Conservation (phyloP, 176 grass and related monocot species). For the Avena atlantica region DNA sequence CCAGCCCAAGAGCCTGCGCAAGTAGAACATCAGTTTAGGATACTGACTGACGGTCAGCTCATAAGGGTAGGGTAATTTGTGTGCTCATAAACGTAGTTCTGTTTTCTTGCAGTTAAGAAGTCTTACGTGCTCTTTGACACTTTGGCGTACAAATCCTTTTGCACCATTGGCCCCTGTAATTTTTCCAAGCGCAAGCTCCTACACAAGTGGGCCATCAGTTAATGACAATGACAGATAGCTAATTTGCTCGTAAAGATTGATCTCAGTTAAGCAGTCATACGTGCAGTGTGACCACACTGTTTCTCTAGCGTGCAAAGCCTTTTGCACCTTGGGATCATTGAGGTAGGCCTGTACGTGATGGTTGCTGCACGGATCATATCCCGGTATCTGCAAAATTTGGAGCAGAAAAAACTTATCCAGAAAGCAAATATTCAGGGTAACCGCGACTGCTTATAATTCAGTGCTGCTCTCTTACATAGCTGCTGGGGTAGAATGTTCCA, state of each 20-base stretch:
- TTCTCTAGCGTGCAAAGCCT: conserved; percentile 32
- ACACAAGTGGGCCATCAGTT: neutral
- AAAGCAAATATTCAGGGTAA: neutral
- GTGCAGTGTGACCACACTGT: conserved; percentile 28
- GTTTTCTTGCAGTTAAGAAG: too few relatives aligned
- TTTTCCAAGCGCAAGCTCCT: conserved; percentile 33
- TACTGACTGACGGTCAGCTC: too few relatives aligned
- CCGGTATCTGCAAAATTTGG: conserved; percentile 18
- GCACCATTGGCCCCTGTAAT: neutral
- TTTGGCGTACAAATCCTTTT: too few relatives aligned
- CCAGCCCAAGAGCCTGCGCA: too few relatives aligned
- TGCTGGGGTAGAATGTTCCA: neutral
- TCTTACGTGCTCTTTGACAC: too few relatives aligned
- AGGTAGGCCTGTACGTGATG: conserved; percentile 14
- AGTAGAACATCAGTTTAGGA: too few relatives aligned
- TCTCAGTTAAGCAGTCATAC: conserved; percentile 11
- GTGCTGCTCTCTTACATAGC: neutral
- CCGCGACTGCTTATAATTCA: neutral
- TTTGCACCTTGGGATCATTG: conserved; percentile 41
- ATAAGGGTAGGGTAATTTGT: too few relatives aligned
- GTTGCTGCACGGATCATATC: conserved; percentile 35
- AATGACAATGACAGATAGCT: neutral
- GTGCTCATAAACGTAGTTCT: too few relatives aligned
- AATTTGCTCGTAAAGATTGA: neutral
- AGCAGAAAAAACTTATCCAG: neutral